phyloP scores from a whole-genome alignment of 2,329 filamentous ascomycete genomes.

The Monosporascus sp. region DNA sequence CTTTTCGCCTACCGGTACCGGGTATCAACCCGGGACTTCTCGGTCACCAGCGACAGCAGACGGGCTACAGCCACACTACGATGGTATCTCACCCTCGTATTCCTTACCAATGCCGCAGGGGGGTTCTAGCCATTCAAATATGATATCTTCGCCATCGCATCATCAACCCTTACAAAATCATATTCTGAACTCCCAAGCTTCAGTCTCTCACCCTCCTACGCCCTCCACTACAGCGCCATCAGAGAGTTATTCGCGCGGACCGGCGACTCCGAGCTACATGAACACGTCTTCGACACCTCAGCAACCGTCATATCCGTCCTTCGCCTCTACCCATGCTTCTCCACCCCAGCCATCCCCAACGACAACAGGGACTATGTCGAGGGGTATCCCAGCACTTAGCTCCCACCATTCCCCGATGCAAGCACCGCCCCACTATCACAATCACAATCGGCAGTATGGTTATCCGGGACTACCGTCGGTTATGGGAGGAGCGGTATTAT shows the following conservation, averaged over 20 bases:
- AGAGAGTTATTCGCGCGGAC: conserved; percentile 52
- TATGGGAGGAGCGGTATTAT: conserved; percentile 66
- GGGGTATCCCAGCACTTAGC: conserved; percentile 31
- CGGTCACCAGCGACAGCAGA: conserved; percentile 56
- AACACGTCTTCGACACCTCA: conserved; percentile 43
- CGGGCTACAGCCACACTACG: conserved; percentile 63
- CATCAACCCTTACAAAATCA: conserved; percentile 22
- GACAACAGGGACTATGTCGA: conserved; percentile 30
- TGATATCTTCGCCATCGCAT: conserved; percentile 26
- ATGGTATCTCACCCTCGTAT: conserved; percentile 61
- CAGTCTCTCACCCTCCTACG: conserved; percentile 41
- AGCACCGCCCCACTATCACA: conserved; percentile 47
- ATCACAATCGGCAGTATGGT: conserved; percentile 39
- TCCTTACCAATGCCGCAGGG: conserved; percentile 54
- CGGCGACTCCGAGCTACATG: conserved; percentile 59
- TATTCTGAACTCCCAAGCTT: conserved; percentile 46
- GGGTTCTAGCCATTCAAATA: conserved; percentile 29
- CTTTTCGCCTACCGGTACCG: conserved; percentile 28
- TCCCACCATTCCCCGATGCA: conserved; percentile 45
- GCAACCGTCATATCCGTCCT: conserved; percentile 40
- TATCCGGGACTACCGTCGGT: conserved; percentile 45
- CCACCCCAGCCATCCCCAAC: conserved; percentile 42
- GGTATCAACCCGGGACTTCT: conserved; percentile 45
- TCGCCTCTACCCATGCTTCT: conserved; percentile 29
- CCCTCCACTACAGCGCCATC: conserved; percentile 53